A percentile compares a stretch with the other conserved stretches of the same genome.
phyloP scores from a whole-genome alignment of 192 early-diverging fungal species.

The Backusella australiensis region DNA sequence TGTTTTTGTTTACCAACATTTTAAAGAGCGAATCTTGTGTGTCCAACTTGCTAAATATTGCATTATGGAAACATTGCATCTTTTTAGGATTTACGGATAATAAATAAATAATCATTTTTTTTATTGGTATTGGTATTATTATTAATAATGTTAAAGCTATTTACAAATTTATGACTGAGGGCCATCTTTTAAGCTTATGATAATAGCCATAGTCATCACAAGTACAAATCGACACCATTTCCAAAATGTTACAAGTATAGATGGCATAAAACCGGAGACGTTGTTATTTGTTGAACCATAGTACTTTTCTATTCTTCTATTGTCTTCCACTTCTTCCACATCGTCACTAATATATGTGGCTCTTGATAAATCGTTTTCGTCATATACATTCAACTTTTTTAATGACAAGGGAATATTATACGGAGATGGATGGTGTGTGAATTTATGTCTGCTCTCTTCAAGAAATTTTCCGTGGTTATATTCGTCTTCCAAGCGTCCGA shows the following conservation, averaged over 20 bases:
- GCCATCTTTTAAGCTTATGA: conserved; percentile 2
- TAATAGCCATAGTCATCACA: conserved; percentile 8
- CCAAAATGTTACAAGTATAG: neutral
- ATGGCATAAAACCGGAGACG: neutral
- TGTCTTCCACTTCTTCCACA: neutral
- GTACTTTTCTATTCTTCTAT: neutral
- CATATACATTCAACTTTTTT: neutral
- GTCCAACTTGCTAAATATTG: neutral
- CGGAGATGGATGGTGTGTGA: neutral
- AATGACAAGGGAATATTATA: neutral
- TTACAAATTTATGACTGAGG: neutral
- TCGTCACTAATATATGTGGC: neutral
- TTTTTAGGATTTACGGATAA: neutral
- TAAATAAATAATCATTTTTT: neutral
- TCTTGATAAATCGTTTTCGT: neutral
- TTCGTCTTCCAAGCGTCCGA: conserved; percentile 8
- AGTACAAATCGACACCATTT: neutral
- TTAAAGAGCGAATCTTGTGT: neutral
- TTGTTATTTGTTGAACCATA: neutral
- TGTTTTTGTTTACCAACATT: neutral
- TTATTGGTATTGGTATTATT: neutral
- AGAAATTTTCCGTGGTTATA: conserved; percentile 9
- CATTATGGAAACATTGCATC: neutral
- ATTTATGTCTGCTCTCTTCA: conserved; percentile 1
- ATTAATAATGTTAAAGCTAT: neutral